Evolutionary conservation across 78 protist species (phyloP).

Genomic region (Dictyostelium brefeldianum): DNA sequence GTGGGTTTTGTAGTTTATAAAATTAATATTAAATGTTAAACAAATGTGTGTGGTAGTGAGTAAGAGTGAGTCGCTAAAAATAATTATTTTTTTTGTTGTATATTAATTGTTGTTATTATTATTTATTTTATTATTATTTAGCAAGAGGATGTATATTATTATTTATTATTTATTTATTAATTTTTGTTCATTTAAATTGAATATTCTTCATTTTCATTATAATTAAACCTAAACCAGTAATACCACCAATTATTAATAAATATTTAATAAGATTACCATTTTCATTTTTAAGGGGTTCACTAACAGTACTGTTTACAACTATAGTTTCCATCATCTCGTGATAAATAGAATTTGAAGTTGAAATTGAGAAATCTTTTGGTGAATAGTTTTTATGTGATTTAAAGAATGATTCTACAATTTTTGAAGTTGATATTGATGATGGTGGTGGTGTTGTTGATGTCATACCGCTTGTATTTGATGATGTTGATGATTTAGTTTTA

Average conservation of each 20-base stretch:
- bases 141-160: neutral
- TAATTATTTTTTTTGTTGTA: neutral
- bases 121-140: slow-evolving; percentile 7
- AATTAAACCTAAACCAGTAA: slow-evolving; percentile 7
- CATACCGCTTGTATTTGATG: neutral
- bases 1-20: too few relatives aligned
- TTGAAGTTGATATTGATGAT: neutral
- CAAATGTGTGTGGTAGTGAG: too few relatives aligned
- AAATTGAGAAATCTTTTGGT: slow-evolving; percentile 15
- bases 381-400: neutral
- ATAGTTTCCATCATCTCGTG: slow-evolving; percentile 14
- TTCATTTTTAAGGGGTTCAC: neutral
- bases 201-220: neutral
- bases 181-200: neutral
- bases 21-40: too few relatives aligned
- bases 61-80: too few relatives aligned
- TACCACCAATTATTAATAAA: slow-evolving; percentile 8
- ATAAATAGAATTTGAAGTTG: neutral
- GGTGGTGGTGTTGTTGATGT: neutral
- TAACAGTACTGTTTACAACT: neutral
- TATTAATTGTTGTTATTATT: neutral
- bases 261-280: neutral
- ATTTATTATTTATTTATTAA: too few relatives aligned
- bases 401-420: neutral
- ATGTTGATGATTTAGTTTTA: slow-evolving; percentile 5